Evolutionary conservation across 2,329 filamentous ascomycete species (phyloP), one percentile per base, ranked within the genome.

Genomic region (Ophiocordyceps camponoti-saundersi): DNA sequence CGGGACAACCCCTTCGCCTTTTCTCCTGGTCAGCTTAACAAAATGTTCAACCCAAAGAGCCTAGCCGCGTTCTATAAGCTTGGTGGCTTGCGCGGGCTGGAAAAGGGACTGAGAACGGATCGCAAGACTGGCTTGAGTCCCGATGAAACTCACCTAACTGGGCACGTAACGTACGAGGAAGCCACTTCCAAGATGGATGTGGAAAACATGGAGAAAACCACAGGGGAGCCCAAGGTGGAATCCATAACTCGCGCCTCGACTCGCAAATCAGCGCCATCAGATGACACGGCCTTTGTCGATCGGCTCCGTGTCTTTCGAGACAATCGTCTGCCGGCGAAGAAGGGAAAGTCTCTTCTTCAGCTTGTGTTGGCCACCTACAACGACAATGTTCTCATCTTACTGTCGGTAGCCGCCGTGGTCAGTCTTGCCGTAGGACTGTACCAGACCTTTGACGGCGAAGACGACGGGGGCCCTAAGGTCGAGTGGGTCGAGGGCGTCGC

Each of bases 1-100:
- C 72, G 81, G 6, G 71, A 87, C 59, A 94, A 92, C 59, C 82
- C 82, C 0, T 95, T 95, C 57, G 88, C 86, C 16, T 95, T 87
- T 59, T 78, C 80, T 2, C 84, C 84, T 3, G 88, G 89, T 15
- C 81, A 93, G 57, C 70, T 95, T 51, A 82, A 80, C 56, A 95
- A 94, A 63, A 75, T 95, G 66, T 78, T 90, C 51, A 92, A 93
- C 59, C 89, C 89, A 3, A 95, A 95, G 67, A 93, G 79, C 50
- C 65, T 94, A 48, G 70, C 81, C 13, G 88, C 88, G 1, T 94
- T 90, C 54, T 84, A 82, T 57, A 80, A 80, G 15, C 61, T 95
- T 6, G 88, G 89, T 44, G 89, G 89, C 22, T 62, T 94, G 16
- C 65, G 64, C 18, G 89, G 89, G 1, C 63, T 95, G 44, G 87